phyloP scores from a whole-genome alignment of 2,329 filamentous ascomycete species.

The Microsporum canis region DNA sequence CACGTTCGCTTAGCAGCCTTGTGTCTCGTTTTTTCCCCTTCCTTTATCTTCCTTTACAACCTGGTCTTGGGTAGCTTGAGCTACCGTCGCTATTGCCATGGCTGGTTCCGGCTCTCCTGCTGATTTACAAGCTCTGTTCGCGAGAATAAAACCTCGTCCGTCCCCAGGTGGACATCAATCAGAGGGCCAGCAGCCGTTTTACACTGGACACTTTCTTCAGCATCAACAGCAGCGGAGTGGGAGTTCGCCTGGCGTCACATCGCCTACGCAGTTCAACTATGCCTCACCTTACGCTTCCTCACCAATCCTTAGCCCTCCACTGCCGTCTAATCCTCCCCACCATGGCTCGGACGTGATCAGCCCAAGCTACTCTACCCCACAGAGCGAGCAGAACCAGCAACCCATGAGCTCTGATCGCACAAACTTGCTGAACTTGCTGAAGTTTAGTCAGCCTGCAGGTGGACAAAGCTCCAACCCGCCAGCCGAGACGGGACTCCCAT shows the following conservation, averaged over 20 bases:
- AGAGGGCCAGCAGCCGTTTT: conserved; percentile 15
- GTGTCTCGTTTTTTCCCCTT: conserved; percentile 13
- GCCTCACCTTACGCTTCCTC: conserved; percentile 49
- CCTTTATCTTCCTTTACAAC: conserved; percentile 8
- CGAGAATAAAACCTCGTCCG: conserved; percentile 34
- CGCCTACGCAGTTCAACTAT: conserved; percentile 31
- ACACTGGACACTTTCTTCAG: conserved; percentile 16
- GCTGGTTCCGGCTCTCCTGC: conserved; percentile 21
- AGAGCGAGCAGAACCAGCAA: conserved; percentile 33
- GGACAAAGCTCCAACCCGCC: conserved; percentile 14
- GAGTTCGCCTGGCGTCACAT: conserved; percentile 25
- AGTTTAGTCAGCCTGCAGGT: conserved; percentile 45
- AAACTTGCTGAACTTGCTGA: conserved; percentile 53
- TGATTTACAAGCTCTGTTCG: conserved; percentile 38
- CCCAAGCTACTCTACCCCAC: conserved; percentile 40
- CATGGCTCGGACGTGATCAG: conserved; percentile 49
- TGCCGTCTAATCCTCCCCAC: conserved; percentile 43
- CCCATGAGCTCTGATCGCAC: conserved; percentile 39
- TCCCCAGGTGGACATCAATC: conserved; percentile 23
- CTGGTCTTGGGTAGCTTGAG: conserved; percentile 8
- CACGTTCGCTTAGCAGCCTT: not conserved
- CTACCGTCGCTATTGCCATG: not conserved
- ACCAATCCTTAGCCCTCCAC: conserved; percentile 46
- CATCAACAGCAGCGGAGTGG: conserved; percentile 24
- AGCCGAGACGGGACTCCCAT: conserved; percentile 4